Evolutionary conservation across 2,329 filamentous ascomycete genomes (phyloP), one percentile per base, ranked within the genome.

Genomic region (Alternaria arborescens): DNA sequence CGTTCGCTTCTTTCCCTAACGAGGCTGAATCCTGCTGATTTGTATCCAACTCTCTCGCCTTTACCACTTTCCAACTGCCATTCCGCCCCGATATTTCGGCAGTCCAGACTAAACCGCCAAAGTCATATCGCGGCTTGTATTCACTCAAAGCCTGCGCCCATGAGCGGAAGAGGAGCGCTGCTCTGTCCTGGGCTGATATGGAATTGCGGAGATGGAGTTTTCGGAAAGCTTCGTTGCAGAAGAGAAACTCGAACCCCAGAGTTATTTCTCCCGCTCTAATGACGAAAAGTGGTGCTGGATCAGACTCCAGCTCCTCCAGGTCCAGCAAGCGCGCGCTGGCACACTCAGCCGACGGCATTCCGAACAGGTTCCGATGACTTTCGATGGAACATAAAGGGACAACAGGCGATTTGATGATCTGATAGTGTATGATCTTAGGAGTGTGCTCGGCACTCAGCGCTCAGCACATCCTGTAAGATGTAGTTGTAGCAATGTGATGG

Each of bases 191-290:
- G 8, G 41, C 64, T 10, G 65, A 11, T 16, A 74, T 50, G 6
- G 22, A 18, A 36, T 59, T 41, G 16, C 44, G 54, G 5, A 72
- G 30, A 8, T 24, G 38, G 6, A 44, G 46, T 30, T 30, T 50
- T 8, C 70, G 69, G 11, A 76, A 73, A 0, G 65, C 58, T 22
- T 69, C 64, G 38, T 76, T 77, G 41, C 62, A 62, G 41, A 68
- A 74, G 2, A 68, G 22, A 7, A 74, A 36, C 0, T 70, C 65
- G 20, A 74, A 74, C 0, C 46, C 42, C 1, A 70, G 52, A 2
- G 62, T 60, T 8, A 32, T 36, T 8, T 57, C 38, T 1, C 58
- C 53, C 8, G 62, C 62, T 38, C 48, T 68, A 16, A 75, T 60
- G 22, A 76, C 56, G 52, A 75, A 77, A 0, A 61, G 67, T 14